Base-by-base conservation (phyloP, 768 basidiomycete genomes). In the Melanogaster broomeanus region DNA sequence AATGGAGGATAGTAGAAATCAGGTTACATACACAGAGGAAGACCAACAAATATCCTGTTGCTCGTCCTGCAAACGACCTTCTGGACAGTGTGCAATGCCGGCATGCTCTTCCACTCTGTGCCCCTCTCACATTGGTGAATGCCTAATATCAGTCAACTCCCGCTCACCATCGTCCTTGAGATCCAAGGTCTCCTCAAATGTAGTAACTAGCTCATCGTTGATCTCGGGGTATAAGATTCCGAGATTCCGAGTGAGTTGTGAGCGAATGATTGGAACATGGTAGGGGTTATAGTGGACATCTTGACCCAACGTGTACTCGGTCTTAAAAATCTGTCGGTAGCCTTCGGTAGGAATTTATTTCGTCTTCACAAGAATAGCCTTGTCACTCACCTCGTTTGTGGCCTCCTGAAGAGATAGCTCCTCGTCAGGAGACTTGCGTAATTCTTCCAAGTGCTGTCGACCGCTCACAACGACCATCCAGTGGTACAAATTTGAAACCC, bases 381-480 rank as follows among this genome's bases (percentile, higher is more conserved):
- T 3, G 13, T 8, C 37, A 15, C 71, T 48, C 43, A 79, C 80
- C 24, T 77, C 71, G 11, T 51, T 56, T 4, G 56, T 46, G 0
- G 69, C 69, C 30, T 64, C 68, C 0, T 4, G n/a, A 16, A 71
- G 55, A 2, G 76, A 77, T 16, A 81, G 53, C 16, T 61, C 55
- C 18, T 71, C 68, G 8, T 76, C 73, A 0, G 74, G 61, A 6
- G 74, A 74, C 38, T 61, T 74, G 0, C 66, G 55, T 3, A 80
- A 25, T 38, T 80, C 78, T 3, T 77, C 71, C 12, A 77, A 49
- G 9, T 68, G 50, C 22, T 61, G 47, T 1, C 53, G 55, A 6
- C 67, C 63, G 18, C 61, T 65, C 0, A 74, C 52, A 9, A 80
- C 43, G 21, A 80, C 69, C 0, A 64, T 50, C 79, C 79, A 81